Base-by-base conservation (phyloP, 306 rosid species). In the Quercus alba region DNA sequence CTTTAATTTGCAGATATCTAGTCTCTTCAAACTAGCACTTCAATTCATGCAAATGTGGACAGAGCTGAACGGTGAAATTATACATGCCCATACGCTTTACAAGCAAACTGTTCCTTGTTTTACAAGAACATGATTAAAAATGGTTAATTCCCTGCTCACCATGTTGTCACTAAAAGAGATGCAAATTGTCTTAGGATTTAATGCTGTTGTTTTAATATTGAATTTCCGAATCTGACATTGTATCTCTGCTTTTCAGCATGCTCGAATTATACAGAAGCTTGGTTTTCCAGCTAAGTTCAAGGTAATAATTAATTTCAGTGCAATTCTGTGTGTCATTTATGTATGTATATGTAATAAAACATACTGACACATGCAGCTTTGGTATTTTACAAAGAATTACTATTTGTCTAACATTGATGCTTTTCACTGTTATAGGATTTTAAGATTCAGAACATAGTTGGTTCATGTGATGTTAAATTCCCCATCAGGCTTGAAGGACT, bases 401-500 rank as follows among this genome's bases (percentile, higher is more conserved):
- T 17, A 3, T 46, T 35, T 14, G 8, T 61, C n/a, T 41, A 62
- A 31, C 3, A 2, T 5, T 25, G 17, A 46, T 28, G 33, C 17
- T 75, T 74, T 61, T 41, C 71, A 12, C 49, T 56, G 76, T 55
- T 77, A 54, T 56, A 91, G 96, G 93, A 89, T 76, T 94, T 94
- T 77, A 94, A 94, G 83, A 94, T 94, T 79, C 95, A 94, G 86
- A 92, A 94, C 80, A 94, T 92, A 59, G 97, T 94, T 55, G 97
- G 95, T 61, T 94, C 97, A 8, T 92, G 97, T 77, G 98, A 92
- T 78, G 97, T 94, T 49, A 92, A 94, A 88, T 94, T 94, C 70
- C 97, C 97, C 46, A 94, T 94, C 51, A 85, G 99, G 81, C 91
- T 94, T 6, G 99, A 92, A 87, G 99, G 95, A 66, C 95, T 94